A percentile compares a stretch with the other conserved stretches of the same genome.
Conservation (phyloP, 257 asterid genomes). For the Petrea volubilis region DNA sequence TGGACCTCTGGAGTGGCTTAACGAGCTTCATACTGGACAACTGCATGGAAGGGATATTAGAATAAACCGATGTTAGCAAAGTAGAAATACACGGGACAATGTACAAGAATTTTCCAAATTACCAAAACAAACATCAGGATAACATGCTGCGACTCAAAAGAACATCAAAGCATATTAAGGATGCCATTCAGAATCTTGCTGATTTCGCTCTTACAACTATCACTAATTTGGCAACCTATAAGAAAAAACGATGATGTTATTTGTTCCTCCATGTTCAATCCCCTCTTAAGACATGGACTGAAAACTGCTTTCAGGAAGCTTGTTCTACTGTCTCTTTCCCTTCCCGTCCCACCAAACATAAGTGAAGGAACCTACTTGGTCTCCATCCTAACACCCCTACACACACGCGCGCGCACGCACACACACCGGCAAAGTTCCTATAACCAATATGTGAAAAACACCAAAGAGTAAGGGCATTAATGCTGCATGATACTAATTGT, state of each 20-base stretch:
- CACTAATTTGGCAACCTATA: background rate
- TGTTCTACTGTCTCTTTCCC: background rate
- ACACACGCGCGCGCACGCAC: background rate
- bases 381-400: background rate
- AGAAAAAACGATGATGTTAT: too few relatives aligned
- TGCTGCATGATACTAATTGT: too few relatives aligned
- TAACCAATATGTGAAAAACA: background rate
- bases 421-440: background rate
- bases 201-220: background rate
- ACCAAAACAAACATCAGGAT: background rate
- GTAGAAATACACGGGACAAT: background rate
- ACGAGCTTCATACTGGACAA: slow-evolving; percentile 71
- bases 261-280: background rate
- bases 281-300: background rate
- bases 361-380: background rate
- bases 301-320: background rate
- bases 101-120: background rate
- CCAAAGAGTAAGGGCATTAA: too few relatives aligned
- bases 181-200: background rate
- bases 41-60: slow-evolving; percentile 34
- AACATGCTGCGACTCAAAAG: background rate
- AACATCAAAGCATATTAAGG: background rate
- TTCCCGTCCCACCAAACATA: background rate
- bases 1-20: slow-evolving; percentile 12
- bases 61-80: background rate